Percentiles rank a stretch among this genome's conserved stretches.
These are phyloP conservation scores for Hypsizygus ulmarius DNA, from an alignment of 1,284 basidiomycete genomes.

Conservation along the genomic window DNA sequence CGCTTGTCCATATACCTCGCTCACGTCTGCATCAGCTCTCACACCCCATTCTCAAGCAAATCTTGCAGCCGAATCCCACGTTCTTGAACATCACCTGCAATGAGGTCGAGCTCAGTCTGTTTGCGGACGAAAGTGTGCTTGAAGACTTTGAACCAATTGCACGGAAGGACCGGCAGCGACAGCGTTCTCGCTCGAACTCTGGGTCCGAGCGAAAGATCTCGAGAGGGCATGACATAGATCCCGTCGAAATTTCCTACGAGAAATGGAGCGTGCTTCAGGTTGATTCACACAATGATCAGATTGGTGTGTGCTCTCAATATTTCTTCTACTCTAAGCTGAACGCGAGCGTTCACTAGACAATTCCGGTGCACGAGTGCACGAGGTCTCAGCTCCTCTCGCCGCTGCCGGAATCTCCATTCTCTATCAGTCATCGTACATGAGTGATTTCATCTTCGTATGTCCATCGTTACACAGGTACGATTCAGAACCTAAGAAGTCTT, in stretches of 20 bases:
- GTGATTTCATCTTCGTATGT: constrained; percentile 76
- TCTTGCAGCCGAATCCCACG: constrained; percentile 59
- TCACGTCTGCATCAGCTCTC: constrained; percentile 57
- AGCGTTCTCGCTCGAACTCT: constrained; percentile 40
- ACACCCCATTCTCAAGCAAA: constrained; percentile 62
- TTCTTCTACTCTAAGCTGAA: constrained; percentile 7
- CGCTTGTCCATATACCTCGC: constrained; percentile 70
- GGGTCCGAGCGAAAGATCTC: constrained; percentile 30
- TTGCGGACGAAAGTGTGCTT: constrained; percentile 59
- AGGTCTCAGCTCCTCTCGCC: constrained; percentile 76
- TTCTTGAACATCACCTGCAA: constrained; percentile 77
- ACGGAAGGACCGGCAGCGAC: constrained; percentile 50
- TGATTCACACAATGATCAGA: constrained; percentile 66
- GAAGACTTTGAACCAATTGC: constrained; percentile 62
- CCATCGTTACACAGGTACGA: background rate
- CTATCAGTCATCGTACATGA: constrained; percentile 83
- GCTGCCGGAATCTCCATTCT: constrained; percentile 80
- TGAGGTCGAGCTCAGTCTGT: constrained; percentile 70
- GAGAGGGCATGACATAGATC: constrained; percentile 32
- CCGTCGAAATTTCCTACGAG: constrained; percentile 68
- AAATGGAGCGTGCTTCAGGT: constrained; percentile 75
- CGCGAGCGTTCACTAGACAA: constrained; percentile 43
- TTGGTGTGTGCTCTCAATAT: constrained; percentile 43
- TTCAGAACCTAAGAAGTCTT: background rate
- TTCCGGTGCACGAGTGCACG: constrained; percentile 71